Evolutionary conservation across 2,329 filamentous ascomycete genomes (phyloP).

Genomic region (Pyricularia sp.): DNA sequence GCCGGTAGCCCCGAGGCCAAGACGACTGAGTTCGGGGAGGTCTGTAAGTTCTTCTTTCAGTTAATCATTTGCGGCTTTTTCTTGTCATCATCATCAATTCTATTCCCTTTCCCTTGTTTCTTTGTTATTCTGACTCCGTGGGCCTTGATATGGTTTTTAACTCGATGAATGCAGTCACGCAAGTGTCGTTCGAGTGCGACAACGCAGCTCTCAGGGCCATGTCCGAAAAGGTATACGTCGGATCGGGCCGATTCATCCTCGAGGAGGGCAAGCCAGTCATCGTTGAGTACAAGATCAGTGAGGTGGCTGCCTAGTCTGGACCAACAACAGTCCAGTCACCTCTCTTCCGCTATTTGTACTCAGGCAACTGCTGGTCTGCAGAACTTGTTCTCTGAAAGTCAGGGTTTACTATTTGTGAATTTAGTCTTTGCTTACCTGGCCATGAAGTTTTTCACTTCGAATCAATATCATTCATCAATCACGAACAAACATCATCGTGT

Average conservation of each 20-base stretch:
- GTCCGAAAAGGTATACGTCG: slow-evolving; percentile 30
- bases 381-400: neutral
- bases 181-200: slow-evolving; percentile 28
- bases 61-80: neutral
- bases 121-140: neutral
- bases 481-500: neutral
- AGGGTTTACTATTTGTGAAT: neutral
- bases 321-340: neutral
- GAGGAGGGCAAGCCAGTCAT: slow-evolving; percentile 24
- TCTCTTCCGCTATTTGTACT: neutral
- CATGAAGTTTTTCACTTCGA: neutral
- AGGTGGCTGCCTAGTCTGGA: slow-evolving; percentile 18
- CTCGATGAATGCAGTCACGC: slow-evolving; percentile 17
- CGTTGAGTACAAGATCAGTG: slow-evolving; percentile 36
- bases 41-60: slow-evolving; percentile 19
- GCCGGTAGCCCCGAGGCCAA: slow-evolving; percentile 22
- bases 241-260: slow-evolving; percentile 30
- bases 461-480: neutral
- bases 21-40: slow-evolving; percentile 28
- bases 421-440: neutral
- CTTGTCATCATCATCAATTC: too few relatives aligned
- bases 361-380: neutral
- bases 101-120: too few relatives aligned
- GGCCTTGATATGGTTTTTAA: neutral
- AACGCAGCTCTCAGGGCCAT: slow-evolving; percentile 21